These are phyloP conservation scores for Collybiopsis luxurians DNA, from an alignment of 768 basidiomycete genomes.

Conservation along the genomic window DNA sequence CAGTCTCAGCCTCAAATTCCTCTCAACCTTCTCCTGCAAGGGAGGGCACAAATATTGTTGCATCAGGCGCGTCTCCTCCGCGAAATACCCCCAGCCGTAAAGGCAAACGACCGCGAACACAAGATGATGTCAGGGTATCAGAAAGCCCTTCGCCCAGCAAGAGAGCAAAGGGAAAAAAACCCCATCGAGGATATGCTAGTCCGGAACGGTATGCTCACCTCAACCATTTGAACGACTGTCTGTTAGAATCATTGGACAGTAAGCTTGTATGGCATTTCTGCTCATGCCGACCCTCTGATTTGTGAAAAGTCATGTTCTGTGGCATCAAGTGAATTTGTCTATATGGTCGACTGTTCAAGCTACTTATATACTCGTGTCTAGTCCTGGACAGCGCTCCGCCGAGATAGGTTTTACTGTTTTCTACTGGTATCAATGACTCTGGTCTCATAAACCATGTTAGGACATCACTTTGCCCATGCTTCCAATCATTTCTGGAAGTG, in stretches of 20 bases:
- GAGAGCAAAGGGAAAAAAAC: constrained; percentile 25
- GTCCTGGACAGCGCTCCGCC: constrained; percentile 69
- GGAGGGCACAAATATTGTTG: neutral
- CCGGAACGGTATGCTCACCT: constrained; percentile 56
- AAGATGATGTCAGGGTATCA: neutral
- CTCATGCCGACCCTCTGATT: neutral
- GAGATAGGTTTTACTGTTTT: constrained; percentile 22
- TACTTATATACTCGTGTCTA: constrained; percentile 20
- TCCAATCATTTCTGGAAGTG: constrained; percentile 85
- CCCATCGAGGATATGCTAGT: constrained; percentile 42
- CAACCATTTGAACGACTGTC: constrained; percentile 47
- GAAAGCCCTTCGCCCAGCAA: constrained; percentile 7
- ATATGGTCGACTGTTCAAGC: neutral
- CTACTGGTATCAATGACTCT: too few species aligned
- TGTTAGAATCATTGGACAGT: constrained; percentile 59
- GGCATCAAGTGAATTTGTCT: constrained; percentile 68
- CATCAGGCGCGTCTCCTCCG: too few species aligned
- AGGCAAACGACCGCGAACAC: neutral
- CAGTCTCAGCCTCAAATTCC: constrained; percentile 17
- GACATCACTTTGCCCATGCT: constrained; percentile 78
- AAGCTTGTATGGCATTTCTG: constrained; percentile 12
- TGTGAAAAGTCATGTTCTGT: constrained; percentile 82
- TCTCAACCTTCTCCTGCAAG: neutral
- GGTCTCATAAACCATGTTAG: constrained; percentile 19
- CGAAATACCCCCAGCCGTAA: neutral